Evolutionary conservation across 768 basidiomycete species (phyloP).

Genomic region (Tricholoma saponaceum): DNA sequence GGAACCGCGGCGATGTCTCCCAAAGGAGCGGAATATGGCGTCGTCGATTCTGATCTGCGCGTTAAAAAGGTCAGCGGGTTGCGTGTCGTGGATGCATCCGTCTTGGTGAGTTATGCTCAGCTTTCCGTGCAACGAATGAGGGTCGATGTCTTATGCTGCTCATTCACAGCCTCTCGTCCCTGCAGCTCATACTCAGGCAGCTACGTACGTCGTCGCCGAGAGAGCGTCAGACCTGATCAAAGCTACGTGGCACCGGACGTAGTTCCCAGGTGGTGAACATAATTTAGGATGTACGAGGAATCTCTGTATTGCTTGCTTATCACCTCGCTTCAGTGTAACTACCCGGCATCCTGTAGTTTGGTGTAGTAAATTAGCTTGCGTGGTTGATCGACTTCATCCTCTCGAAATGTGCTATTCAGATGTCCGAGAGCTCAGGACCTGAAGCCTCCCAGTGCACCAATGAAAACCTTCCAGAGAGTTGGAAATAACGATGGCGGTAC

Average conservation of each 20-base stretch:
- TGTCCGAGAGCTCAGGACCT: too few relatives aligned
- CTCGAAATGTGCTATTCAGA: too few relatives aligned
- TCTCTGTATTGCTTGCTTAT: too few relatives aligned
- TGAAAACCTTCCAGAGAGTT: too few relatives aligned
- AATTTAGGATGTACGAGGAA: too few relatives aligned
- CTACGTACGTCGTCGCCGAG: slow-evolving; percentile 24
- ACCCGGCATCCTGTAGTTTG: too few relatives aligned
- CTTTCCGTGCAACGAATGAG: background rate
- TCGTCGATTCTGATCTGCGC: slow-evolving; percentile 33
- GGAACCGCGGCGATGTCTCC: slow-evolving; percentile 32
- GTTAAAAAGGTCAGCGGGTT: slow-evolving; percentile 34
- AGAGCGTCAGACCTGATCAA: slow-evolving; percentile 26
- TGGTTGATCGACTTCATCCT: too few relatives aligned
- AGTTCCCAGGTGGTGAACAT: background rate
- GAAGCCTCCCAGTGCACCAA: too few relatives aligned
- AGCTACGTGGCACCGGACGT: slow-evolving; percentile 7
- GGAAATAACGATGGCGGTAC: too few relatives aligned
- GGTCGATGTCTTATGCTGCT: background rate
- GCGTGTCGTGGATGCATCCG: slow-evolving; percentile 36
- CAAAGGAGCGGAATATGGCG: slow-evolving; percentile 22
- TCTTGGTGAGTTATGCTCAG: slow-evolving; percentile 22
- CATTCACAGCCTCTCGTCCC: slow-evolving; percentile 19
- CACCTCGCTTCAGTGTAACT: too few relatives aligned
- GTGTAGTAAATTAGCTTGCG: too few relatives aligned
- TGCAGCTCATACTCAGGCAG: slow-evolving; percentile 21